Conservation (phyloP, 352 stramenopile species). For the Phytophthora pseudosyringae region DNA sequence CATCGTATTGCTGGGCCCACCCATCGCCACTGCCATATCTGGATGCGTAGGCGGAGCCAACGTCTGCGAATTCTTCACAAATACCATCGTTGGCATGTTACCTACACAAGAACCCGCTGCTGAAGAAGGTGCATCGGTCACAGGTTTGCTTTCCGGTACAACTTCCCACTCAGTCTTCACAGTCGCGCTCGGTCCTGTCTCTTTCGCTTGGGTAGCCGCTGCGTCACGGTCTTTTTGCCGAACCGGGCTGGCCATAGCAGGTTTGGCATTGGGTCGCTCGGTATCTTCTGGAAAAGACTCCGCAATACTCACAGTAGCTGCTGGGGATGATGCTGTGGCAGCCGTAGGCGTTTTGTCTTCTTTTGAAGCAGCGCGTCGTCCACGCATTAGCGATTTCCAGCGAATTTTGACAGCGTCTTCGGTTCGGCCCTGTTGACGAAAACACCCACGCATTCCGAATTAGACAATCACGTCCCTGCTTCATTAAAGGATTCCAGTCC, state of each 20-base stretch:
- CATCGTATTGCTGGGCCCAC: conserved; percentile 40
- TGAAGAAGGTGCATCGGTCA: conserved; percentile 9
- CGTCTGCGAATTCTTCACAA: conserved; percentile 35
- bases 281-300: conserved; percentile 19
- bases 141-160: conserved; percentile 25
- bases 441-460: neutral
- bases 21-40: conserved; percentile 29
- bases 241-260: conserved; percentile 43
- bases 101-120: conserved; percentile 6
- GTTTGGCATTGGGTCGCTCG: conserved; percentile 46
- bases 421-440: conserved; percentile 75
- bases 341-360: conserved; percentile 54
- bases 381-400: conserved; percentile 92
- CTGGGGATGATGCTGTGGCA: conserved; percentile 20
- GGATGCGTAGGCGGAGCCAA: conserved; percentile 29
- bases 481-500: neutral
- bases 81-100: conserved; percentile 29
- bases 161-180: conserved; percentile 35
- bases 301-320: conserved; percentile 16
- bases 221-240: conserved; percentile 44
- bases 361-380: conserved; percentile 69
- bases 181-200: conserved; percentile 2
- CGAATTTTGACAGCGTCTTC: conserved; percentile 95
- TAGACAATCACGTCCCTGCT: neutral
- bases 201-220: conserved; percentile 22